phyloP scores from a whole-genome alignment of 2,329 filamentous ascomycete species.

The Pseudopithomyces chartarum region DNA sequence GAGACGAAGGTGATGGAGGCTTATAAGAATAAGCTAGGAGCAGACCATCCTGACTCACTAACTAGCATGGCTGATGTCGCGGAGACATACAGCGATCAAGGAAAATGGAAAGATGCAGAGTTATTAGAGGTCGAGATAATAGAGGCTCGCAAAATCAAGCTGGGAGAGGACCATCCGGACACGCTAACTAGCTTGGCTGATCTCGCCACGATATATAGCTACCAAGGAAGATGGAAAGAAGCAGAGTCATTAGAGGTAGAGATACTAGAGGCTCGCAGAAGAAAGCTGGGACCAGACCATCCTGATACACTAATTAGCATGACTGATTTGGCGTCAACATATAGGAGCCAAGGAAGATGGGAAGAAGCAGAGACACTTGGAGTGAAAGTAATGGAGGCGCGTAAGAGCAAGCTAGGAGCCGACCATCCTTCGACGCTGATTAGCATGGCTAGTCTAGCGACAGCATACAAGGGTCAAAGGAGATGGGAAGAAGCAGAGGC shows the following conservation, averaged over 20 bases:
- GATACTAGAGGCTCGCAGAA: not conserved
- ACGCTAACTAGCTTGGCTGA: conserved; percentile 16
- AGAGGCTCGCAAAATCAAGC: not conserved
- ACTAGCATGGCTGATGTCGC: not conserved
- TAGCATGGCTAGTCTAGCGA: not conserved
- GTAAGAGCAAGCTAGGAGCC: conserved; percentile 2
- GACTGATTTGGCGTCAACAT: not conserved
- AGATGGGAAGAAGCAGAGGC: not conserved
- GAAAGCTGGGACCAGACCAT: not conserved
- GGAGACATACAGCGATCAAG: not conserved
- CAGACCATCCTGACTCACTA: not conserved
- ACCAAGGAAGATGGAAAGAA: conserved; percentile 5
- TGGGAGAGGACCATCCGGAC: conserved; percentile 1
- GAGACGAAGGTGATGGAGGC: conserved; percentile 17
- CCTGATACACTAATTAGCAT: conserved; percentile 5
- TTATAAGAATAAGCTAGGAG: conserved; percentile 6
- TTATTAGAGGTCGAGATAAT: not conserved
- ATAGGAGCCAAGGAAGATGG: not conserved
- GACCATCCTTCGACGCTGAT: not conserved
- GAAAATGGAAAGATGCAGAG: not conserved
- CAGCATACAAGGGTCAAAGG: not conserved
- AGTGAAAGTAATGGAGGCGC: conserved; percentile 18
- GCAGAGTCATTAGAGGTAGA: not conserved
- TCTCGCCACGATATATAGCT: conserved; percentile 5
- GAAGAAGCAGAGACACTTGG: conserved; percentile 6